Base-by-base conservation (phyloP, 2,329 filamentous ascomycete genomes). In the Aspergillus intermedius region DNA sequence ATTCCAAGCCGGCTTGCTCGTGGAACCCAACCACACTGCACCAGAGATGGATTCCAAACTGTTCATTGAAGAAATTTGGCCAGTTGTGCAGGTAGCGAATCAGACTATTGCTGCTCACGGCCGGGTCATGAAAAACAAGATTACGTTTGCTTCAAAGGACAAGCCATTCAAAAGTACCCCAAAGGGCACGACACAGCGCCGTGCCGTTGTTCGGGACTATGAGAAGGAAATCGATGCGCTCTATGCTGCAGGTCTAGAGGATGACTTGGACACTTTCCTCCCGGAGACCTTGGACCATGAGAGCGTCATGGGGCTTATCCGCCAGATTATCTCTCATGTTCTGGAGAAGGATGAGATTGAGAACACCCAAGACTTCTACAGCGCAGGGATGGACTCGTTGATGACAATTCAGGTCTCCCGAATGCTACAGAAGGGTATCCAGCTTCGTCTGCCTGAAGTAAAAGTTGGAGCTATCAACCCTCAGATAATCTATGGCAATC, bases 111-210 rank as follows among this genome's bases (percentile, higher is more conserved):
- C 67, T 0, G 65, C 65, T 7, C 72, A 75, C 49, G 68, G 62
- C 4, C 67, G 69, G 22, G 56, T 79, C 3, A 63, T 64, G 39
- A 66, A 63, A 32, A 65, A 68, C 4, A 71, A 69, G 44, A 62
- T 78, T 17, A 58, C 66, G 0, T 58, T 77, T 37, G 57, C 73
- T 0, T 63, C 67, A 12, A 58, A 59, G 5, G 59, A 63, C 10
- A 73, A 73, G 54, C 71, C 72, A 0, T 74, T 77, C 34, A 51
- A 66, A 1, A 64, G 64, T 5, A 72, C 76, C 0, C 65, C 70
- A 3, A 77, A 79, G 56, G 70, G 73, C 21, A 35, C 46, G 23
- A 43, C 49, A n/a, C 42, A 52, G 39, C 47, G 52, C 22, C 42
- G 49, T 21, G 19, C 45, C 3, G 40, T 52, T 3, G 23, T 47